phyloP scores from a whole-genome alignment of 345 rosid species.

The Eucalyptus virginea region DNA sequence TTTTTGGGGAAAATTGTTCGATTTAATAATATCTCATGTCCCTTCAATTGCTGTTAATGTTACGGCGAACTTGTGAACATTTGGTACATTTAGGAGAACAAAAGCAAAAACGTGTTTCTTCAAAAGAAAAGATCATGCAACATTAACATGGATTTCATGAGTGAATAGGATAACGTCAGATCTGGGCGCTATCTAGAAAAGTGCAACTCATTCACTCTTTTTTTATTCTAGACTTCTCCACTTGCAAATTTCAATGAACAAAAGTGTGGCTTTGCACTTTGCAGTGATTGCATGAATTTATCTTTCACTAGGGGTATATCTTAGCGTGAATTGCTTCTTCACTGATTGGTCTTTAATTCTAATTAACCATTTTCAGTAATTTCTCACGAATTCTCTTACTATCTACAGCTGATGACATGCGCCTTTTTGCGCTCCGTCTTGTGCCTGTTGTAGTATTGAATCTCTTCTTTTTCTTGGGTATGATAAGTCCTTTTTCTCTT shows the following conservation, averaged over 20 bases:
- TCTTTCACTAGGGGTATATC: not conserved
- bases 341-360: not conserved
- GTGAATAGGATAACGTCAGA: not conserved
- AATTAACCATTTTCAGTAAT: not conserved
- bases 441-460: not conserved
- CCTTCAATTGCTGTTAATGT: not conserved
- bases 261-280: not conserved
- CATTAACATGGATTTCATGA: not conserved
- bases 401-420: not conserved
- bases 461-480: not conserved
- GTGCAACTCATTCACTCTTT: not conserved
- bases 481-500: not conserved
- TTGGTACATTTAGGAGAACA: not conserved
- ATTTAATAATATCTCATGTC: too few relatives aligned
- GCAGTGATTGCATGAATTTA: not conserved
- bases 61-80: not conserved
- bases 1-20: not conserved
- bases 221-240: not conserved
- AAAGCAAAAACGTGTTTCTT: not conserved
- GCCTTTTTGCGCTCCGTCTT: too few relatives aligned
- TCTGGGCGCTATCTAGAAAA: not conserved
- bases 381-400: not conserved
- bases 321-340: too few relatives aligned
- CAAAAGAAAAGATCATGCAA: not conserved
- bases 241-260: not conserved